A percentile compares a stretch with the other conserved stretches of the same genome.
Conservation (phyloP, 1,139 yeast species). For the Taphrina communis region DNA sequence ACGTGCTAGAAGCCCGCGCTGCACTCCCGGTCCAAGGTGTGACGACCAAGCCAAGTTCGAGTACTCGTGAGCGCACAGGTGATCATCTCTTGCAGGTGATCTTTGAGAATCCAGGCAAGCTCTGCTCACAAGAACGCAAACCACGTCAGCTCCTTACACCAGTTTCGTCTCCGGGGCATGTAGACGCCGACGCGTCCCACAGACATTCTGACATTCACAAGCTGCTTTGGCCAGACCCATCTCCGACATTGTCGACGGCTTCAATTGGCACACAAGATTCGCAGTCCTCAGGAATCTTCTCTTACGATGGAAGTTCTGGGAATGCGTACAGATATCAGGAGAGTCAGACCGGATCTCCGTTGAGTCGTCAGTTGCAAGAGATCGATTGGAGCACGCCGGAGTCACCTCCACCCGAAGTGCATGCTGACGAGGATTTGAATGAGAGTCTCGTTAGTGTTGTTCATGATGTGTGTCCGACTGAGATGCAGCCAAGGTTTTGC, state of each 20-base stretch:
- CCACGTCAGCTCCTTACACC: not conserved
- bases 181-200: not conserved
- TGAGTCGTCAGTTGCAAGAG: not conserved
- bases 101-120: conserved; percentile 12
- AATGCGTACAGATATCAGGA: not conserved
- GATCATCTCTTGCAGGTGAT: conserved; percentile 5
- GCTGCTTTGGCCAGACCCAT: not conserved
- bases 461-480: not conserved
- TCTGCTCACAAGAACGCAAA: not conserved
- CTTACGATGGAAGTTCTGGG: not conserved
- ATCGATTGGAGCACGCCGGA: not conserved
- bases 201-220: conserved; percentile 4
- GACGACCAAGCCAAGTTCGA: not conserved
- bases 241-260: not conserved
- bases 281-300: not conserved
- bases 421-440: not conserved
- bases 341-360: not conserved
- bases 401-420: not conserved
- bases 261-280: not conserved
- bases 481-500: not conserved
- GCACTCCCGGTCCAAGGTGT: not conserved
- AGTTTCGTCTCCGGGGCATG: not conserved
- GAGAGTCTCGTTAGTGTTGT: not conserved
- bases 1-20: not conserved
- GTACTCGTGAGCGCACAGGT: not conserved